phyloP scores from a whole-genome alignment of 306 rosid species.

The Ormosia semicastrata region DNA sequence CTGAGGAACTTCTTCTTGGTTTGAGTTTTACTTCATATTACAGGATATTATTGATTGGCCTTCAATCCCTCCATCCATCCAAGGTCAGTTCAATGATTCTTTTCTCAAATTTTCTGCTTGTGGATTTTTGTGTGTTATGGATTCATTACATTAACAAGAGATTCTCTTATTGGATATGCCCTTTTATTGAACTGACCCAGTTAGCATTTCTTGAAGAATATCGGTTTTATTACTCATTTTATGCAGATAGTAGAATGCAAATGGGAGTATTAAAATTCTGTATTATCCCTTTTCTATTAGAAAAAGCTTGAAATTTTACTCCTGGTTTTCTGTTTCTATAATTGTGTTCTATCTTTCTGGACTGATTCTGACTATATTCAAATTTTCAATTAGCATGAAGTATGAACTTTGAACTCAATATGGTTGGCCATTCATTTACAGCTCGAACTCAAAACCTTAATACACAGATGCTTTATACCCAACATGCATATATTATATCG shows the following conservation, averaged over 20 bases:
- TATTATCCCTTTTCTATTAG: not conserved
- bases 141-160: not conserved
- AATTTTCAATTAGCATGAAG: not conserved
- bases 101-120: not conserved
- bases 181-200: not conserved
- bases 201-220: not conserved
- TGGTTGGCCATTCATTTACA: not conserved
- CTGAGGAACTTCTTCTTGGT: not conserved
- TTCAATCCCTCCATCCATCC: slow-evolving; percentile 14
- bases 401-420: not conserved
- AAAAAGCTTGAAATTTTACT: not conserved
- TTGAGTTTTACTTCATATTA: slow-evolving; percentile 5
- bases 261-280: slow-evolving; percentile 9
- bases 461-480: not conserved
- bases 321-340: not conserved
- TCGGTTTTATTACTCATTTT: not conserved
- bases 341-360: not conserved
- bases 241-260: not conserved
- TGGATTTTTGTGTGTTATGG: slow-evolving; percentile 15
- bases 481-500: not conserved
- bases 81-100: slow-evolving; percentile 34
- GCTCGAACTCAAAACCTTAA: not conserved
- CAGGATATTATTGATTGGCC: not conserved
- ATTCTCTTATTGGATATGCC: not conserved
- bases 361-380: not conserved